phyloP scores from a whole-genome alignment of 148 eudicot genomes.

The Nepenthes gracilis region DNA sequence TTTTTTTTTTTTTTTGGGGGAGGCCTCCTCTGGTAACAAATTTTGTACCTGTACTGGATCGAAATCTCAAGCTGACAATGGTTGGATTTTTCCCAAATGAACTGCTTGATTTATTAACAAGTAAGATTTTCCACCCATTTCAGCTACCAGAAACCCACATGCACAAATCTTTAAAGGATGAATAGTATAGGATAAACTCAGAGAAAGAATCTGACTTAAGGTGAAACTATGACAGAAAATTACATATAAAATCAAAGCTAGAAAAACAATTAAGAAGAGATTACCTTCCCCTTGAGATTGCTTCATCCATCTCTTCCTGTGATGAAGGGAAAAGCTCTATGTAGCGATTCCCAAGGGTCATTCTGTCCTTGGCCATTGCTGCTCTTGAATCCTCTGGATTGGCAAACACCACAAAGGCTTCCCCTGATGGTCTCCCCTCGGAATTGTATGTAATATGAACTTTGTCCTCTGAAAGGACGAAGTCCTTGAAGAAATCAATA shows the following conservation, averaged over 20 bases:
- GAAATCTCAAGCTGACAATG: too few species aligned
- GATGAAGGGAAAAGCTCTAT: constrained; percentile 82
- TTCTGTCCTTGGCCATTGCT: constrained; percentile 80
- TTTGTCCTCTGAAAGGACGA: constrained; percentile 40
- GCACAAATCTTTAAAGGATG: too few species aligned
- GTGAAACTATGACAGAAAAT: not conserved
- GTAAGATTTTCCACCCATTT: too few species aligned
- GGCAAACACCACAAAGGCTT: constrained; percentile 84
- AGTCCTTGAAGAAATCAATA: constrained; percentile 56
- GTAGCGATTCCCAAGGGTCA: constrained; percentile 75
- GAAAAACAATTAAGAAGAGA: not conserved
- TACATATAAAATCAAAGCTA: not conserved
- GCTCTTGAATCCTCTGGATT: constrained; percentile 69
- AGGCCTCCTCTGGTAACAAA: too few species aligned
- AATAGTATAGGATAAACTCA: not conserved
- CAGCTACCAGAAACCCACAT: too few species aligned
- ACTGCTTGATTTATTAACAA: too few species aligned
- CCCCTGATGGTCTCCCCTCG: constrained; percentile 74
- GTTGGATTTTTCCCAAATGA: too few species aligned
- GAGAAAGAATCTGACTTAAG: not conserved
- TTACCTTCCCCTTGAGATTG: constrained; percentile 69
- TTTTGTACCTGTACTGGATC: too few species aligned
- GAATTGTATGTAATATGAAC: constrained; percentile 59
- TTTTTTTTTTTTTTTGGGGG: too few species aligned
- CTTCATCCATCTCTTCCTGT: constrained; percentile 76